Evolutionary conservation across 106 monocot genomes (phyloP).

Genomic region (Platanthera zijinensis): DNA sequence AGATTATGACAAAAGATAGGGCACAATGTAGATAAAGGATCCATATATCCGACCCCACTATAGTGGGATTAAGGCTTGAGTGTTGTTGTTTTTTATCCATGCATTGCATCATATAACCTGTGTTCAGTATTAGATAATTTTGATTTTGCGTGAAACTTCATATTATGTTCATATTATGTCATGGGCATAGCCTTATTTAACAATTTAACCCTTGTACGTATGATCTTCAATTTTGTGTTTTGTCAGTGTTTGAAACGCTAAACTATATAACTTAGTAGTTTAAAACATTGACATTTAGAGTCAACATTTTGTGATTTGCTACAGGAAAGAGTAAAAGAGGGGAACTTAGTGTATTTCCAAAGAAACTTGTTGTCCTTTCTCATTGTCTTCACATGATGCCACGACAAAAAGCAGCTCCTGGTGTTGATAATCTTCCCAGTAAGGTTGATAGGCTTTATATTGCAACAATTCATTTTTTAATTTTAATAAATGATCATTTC

Average conservation of each 20-base stretch:
- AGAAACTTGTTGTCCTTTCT: slow-evolving; percentile 62
- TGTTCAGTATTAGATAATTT: background rate
- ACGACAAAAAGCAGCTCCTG: slow-evolving; percentile 51
- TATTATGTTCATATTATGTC: background rate
- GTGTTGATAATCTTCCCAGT: slow-evolving; percentile 18
- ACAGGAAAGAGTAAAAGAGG: slow-evolving; percentile 93
- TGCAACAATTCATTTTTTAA: background rate
- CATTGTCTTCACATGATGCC: slow-evolving; percentile 99
- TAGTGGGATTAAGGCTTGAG: too few species aligned
- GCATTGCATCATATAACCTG: background rate
- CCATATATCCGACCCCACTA: too few species aligned
- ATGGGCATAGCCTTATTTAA: background rate
- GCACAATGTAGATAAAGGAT: too few species aligned
- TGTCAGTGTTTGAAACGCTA: background rate
- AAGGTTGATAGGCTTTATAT: slow-evolving; percentile 28
- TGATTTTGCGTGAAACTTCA: background rate
- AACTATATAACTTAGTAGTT: background rate
- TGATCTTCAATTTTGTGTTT: background rate
- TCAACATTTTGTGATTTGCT: background rate
- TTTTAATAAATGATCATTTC: background rate
- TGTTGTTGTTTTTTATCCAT: background rate
- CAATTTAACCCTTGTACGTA: background rate
- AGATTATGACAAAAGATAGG: too few species aligned
- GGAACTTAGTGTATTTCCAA: slow-evolving; percentile 88
- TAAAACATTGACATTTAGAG: background rate